Percentiles rank a stretch among this genome's conserved stretches.
Conservation (phyloP, 164 flowering plant species). For the Macadamia tetraphylla region DNA sequence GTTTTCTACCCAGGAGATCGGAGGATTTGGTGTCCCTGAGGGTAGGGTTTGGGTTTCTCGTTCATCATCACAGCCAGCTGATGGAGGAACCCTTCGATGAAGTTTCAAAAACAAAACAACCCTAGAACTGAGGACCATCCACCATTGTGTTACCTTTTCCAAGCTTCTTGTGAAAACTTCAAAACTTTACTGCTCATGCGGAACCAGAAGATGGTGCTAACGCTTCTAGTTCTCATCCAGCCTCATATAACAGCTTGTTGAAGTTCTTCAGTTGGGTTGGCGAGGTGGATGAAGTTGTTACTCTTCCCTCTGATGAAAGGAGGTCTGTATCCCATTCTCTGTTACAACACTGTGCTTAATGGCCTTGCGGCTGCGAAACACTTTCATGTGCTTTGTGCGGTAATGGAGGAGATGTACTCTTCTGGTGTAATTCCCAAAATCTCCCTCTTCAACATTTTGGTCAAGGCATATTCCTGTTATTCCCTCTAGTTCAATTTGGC, state of each 20-base stretch:
- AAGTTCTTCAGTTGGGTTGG: conserved; percentile 6
- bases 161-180: neutral
- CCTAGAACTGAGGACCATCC: neutral
- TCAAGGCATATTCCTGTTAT: conserved; percentile 7
- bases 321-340: neutral
- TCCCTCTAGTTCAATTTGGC: conserved; percentile 6
- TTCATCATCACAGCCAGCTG: neutral
- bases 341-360: conserved; percentile 9
- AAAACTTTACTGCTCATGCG: neutral
- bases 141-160: neutral
- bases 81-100: neutral
- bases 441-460: conserved; percentile 9
- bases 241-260: conserved; percentile 5
- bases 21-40: neutral
- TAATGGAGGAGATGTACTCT: conserved; percentile 1
- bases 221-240: neutral
- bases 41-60: neutral
- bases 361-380: neutral
- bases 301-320: conserved; percentile 4
- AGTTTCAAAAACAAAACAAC: neutral
- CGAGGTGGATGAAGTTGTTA: conserved; percentile 1
- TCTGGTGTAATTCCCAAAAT: neutral
- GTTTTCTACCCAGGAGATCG: neutral
- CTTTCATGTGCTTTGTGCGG: neutral
- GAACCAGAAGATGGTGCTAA: neutral